A percentile compares a stretch with the other conserved stretches of the same genome.
phyloP scores from a whole-genome alignment of 257 asterid genomes.

The Ballota nigra region DNA sequence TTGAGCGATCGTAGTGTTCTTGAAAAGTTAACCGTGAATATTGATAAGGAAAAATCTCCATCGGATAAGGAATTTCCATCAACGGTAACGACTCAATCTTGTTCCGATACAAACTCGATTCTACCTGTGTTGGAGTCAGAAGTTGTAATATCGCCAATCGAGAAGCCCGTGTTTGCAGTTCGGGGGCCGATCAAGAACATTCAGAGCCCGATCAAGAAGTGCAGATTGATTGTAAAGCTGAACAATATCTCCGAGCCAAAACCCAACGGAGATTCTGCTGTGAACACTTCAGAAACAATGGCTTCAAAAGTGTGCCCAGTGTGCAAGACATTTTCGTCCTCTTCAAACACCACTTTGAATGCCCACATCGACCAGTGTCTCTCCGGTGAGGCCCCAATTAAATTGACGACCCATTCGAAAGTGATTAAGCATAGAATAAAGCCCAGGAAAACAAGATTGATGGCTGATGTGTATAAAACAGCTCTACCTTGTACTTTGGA shows the following conservation, averaged over 20 bases:
- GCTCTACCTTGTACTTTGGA: constrained; percentile 71
- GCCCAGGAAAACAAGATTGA: constrained; percentile 63
- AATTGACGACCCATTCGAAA: constrained; percentile 44
- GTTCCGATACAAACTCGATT: constrained; percentile 43
- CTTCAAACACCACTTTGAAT: constrained; percentile 93
- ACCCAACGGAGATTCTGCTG: constrained; percentile 42
- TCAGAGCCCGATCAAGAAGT: constrained; percentile 52
- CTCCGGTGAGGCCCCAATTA: constrained; percentile 56
- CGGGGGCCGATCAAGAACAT: constrained; percentile 30
- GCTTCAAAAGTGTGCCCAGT: constrained; percentile 95
- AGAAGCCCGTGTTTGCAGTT: constrained; percentile 29
- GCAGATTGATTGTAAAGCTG: constrained; percentile 52
- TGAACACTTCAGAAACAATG: constrained; percentile 75
- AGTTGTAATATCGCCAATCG: constrained; percentile 20
- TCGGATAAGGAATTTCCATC: constrained; percentile 42
- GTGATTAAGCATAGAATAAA: constrained; percentile 68
- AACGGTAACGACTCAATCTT: constrained; percentile 37
- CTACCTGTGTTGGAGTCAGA: constrained; percentile 31
- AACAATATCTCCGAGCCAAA: constrained; percentile 37
- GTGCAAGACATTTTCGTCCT: constrained; percentile 86
- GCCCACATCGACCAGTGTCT: constrained; percentile 98
- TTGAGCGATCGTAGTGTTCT: constrained; percentile 23
- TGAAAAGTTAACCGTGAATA: constrained; percentile 26
- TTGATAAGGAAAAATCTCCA: constrained; percentile 32
- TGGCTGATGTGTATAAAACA: constrained; percentile 74